phyloP scores from a whole-genome alignment of 2,329 filamentous ascomycete genomes.

The Tolypocladium endophyticum region DNA sequence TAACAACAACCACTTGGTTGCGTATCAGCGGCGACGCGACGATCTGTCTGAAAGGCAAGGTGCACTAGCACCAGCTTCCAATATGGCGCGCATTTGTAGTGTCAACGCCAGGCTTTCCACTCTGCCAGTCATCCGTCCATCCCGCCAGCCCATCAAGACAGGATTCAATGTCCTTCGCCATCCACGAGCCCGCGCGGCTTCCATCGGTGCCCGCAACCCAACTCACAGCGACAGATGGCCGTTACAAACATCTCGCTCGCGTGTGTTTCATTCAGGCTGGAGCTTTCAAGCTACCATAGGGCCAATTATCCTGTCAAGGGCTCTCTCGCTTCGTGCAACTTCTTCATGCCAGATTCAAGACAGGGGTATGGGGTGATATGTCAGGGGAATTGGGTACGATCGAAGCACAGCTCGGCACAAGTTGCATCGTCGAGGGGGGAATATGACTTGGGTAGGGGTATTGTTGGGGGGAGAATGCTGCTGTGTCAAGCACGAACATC shows the following conservation, averaged over 20 bases:
- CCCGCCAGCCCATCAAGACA: conserved; percentile 2
- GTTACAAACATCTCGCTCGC: conserved; percentile 11
- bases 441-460: conserved; percentile 4
- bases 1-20: conserved; percentile 18
- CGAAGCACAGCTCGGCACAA: conserved; percentile 13
- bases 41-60: conserved; percentile 5
- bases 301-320: conserved; percentile 24
- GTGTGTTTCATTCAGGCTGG: conserved; percentile 37
- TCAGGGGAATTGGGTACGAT: conserved; percentile 14
- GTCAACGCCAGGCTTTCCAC: background rate
- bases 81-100: conserved; percentile 1
- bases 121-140: conserved; percentile 4
- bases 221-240: conserved; percentile 2
- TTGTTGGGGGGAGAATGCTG: conserved; percentile 3
- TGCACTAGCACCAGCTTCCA: conserved; percentile 14
- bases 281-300: conserved; percentile 57
- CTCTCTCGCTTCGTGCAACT: conserved; percentile 19
- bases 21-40: conserved; percentile 8
- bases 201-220: conserved; percentile 9
- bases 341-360: conserved; percentile 26
- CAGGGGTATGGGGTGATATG: conserved; percentile 18
- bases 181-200: conserved; percentile 4
- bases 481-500: background rate
- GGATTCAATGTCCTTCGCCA: conserved; percentile 3
- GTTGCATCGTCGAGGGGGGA: conserved; percentile 11